A percentile compares a stretch with the other conserved stretches of the same genome.
phyloP scores from a whole-genome alignment of 2,329 filamentous ascomycete species.

The Fusarium sp. region DNA sequence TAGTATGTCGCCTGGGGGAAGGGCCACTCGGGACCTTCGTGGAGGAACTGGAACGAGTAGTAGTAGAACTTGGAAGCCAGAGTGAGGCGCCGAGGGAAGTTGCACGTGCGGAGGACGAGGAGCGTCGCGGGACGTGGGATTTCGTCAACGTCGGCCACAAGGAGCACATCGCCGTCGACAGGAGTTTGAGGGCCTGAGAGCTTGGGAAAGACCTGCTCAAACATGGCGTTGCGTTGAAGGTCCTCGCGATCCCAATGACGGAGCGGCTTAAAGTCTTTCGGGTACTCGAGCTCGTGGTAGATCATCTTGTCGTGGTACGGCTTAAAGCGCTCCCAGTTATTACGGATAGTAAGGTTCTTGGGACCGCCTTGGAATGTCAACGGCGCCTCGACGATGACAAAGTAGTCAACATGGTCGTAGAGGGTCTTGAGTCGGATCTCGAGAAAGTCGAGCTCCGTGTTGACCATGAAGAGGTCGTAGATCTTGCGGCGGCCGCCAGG shows the following conservation, averaged over 20 bases:
- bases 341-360: constrained; percentile 66
- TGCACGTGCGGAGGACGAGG: constrained; percentile 61
- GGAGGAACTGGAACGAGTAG: constrained; percentile 67
- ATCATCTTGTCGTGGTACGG: constrained; percentile 71
- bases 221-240: constrained; percentile 67
- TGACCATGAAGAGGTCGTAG: constrained; percentile 70
- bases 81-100: constrained; percentile 64
- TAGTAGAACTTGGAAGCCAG: constrained; percentile 66
- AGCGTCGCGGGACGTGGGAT: constrained; percentile 65
- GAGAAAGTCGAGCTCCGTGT: constrained; percentile 73
- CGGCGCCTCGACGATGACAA: constrained; percentile 70
- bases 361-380: constrained; percentile 68
- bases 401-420: constrained; percentile 71
- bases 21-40: constrained; percentile 57
- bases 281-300: constrained; percentile 65
- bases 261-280: constrained; percentile 52
- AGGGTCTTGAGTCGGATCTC: constrained; percentile 72
- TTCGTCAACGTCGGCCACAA: constrained; percentile 72
- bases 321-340: constrained; percentile 64
- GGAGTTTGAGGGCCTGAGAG: constrained; percentile 58
- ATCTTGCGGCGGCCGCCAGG: constrained; percentile 46
- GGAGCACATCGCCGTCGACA: constrained; percentile 63
- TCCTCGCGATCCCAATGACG: constrained; percentile 64
- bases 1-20: constrained; percentile 72
- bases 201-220: constrained; percentile 65